Conservation (phyloP, 2,329 filamentous ascomycete species). For the Sclerotiophoma versabilis region DNA sequence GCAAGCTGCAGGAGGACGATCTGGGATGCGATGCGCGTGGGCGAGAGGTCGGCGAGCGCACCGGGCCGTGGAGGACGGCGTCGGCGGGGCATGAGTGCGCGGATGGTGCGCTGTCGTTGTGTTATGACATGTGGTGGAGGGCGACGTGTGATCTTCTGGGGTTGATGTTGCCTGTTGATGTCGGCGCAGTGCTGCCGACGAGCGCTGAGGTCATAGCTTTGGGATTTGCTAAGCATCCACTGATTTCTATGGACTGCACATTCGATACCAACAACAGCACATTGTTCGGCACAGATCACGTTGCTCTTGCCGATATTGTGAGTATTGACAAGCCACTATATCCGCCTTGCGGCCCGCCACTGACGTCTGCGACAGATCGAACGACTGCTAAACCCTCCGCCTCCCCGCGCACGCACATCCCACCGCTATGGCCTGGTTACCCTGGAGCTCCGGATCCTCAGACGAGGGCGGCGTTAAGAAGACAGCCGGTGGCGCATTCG, state of each 20-base stretch:
- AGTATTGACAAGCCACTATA: neutral
- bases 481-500: conserved; percentile 62
- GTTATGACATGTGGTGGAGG: conserved; percentile 22
- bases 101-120: conserved; percentile 24
- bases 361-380: conserved; percentile 17
- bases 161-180: conserved; percentile 27
- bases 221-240: conserved; percentile 29
- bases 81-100: conserved; percentile 59
- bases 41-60: conserved; percentile 70
- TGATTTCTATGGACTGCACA: conserved; percentile 9
- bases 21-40: conserved; percentile 70
- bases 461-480: conserved; percentile 48
- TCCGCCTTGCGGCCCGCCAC: neutral
- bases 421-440: conserved; percentile 61
- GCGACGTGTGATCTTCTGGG: conserved; percentile 4
- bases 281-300: neutral
- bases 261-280: neutral
- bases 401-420: conserved; percentile 16
- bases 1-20: conserved; percentile 69
- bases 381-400: conserved; percentile 6
- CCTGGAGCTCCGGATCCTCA: conserved; percentile 54
- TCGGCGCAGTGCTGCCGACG: conserved; percentile 19
- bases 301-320: neutral
- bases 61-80: conserved; percentile 70
- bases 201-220: conserved; percentile 26